These are phyloP conservation scores for Tricholoma matsutake DNA, from an alignment of 768 basidiomycete species.

Conservation along the genomic window DNA sequence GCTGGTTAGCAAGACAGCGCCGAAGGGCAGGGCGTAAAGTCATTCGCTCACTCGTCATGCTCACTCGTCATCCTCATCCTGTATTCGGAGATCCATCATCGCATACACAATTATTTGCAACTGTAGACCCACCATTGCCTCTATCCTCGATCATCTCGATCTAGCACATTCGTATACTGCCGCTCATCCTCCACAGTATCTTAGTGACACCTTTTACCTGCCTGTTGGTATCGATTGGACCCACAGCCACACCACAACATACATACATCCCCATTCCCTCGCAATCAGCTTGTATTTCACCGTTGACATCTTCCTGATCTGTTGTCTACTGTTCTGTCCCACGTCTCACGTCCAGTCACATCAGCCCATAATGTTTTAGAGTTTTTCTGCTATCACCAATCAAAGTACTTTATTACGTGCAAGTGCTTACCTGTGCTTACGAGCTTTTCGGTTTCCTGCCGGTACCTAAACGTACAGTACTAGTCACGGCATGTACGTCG, in stretches of 20 bases:
- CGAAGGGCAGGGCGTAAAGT: constrained; percentile 62
- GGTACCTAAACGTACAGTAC: neutral
- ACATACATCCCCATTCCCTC: neutral
- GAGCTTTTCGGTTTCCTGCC: neutral
- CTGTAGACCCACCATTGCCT: neutral
- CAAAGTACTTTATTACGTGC: neutral
- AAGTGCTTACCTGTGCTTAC: neutral
- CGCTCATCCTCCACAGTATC: too few species aligned
- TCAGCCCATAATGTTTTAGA: neutral
- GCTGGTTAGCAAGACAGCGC: constrained; percentile 81
- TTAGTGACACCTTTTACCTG: too few species aligned
- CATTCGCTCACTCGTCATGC: neutral
- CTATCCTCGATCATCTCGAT: too few species aligned
- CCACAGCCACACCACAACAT: neutral
- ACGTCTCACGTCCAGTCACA: neutral
- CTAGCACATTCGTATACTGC: too few species aligned
- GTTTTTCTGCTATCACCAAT: neutral
- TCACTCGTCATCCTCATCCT: neutral
- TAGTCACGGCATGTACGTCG: neutral
- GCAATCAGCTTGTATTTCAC: neutral
- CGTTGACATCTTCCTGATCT: neutral
- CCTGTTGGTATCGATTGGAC: too few species aligned
- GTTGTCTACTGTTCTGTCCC: neutral
- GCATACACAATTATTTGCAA: neutral
- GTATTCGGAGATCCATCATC: neutral